Evolutionary conservation across 768 basidiomycete species (phyloP), one percentile per base, ranked within the genome.

Genomic region (Podaxis pistillaris): DNA sequence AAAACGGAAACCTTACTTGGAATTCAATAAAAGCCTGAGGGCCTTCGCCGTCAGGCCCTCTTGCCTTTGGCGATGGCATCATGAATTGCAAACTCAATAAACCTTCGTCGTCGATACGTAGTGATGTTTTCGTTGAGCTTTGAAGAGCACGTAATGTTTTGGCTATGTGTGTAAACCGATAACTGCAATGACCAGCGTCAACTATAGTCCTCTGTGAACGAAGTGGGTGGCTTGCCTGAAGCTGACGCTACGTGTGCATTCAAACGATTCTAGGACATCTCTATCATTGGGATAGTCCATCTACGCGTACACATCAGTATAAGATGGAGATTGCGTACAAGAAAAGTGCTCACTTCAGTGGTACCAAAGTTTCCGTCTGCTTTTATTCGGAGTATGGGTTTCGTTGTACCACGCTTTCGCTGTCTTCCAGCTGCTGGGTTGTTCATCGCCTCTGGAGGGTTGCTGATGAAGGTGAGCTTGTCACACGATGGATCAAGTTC

Each of bases 231-330:
- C 78, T 51, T 65, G 94, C 94, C 87, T 91, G 73, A 92, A 93
- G 38, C 78, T 80, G 36, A 94, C 81, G 6, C 77, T 75, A 38
- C 80, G 77, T 11, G 73, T 78, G 72, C 96, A 98, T 64, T 96
- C 92, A 68, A 97, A 94, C 0, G 87, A 85, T 73, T 97, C 94
- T 33, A 98, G 81, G 0, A 98, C 91, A 55, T 97, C 94, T 53
- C 84, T 82, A 69, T 96, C 94, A 68, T 93, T 94, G 2, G 94
- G 94, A 65, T 96, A 98, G 75, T 99, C 96, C 88, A 98, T 93
- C 94, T 96, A 68, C 33, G 58, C 36, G n/a, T 13, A n/a, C 6
- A 49, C 24, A 41, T 51, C 17, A 52, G 50, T 33, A 51, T 57
- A 7, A 52, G 37, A 28, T 13, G 44, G 30, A 2, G 37, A 28